A percentile compares a stretch with the other conserved stretches of the same genome.
Evolutionary conservation across 805 yeast genomes (phyloP).

Genomic region (Myxozyma nipponensis): DNA sequence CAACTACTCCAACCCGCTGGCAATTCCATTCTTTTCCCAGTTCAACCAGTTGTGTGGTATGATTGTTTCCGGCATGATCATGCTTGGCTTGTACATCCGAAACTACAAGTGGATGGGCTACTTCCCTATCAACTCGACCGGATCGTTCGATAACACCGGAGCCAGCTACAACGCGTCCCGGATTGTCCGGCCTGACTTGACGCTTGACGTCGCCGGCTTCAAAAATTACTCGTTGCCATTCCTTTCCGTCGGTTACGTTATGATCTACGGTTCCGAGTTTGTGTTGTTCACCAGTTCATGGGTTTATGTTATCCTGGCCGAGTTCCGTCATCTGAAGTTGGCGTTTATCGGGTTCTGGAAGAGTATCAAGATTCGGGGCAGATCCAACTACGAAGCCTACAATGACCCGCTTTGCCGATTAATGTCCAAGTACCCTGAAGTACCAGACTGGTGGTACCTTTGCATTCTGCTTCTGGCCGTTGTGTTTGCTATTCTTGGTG

Average conservation of each 20-base stretch:
- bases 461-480: slow-evolving; percentile 46
- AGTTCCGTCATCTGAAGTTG: slow-evolving; percentile 8
- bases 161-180: slow-evolving; percentile 45
- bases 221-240: slow-evolving; percentile 59
- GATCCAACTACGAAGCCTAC: slow-evolving; percentile 8
- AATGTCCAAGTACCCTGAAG: slow-evolving; percentile 56
- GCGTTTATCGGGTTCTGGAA: slow-evolving; percentile 5
- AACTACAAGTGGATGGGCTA: slow-evolving; percentile 50
- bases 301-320: slow-evolving; percentile 15
- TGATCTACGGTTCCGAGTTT: slow-evolving; percentile 26
- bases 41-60: slow-evolving; percentile 38
- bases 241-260: slow-evolving; percentile 38
- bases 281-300: slow-evolving; percentile 23
- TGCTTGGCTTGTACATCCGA: slow-evolving; percentile 42
- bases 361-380: slow-evolving; percentile 31
- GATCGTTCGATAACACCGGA: slow-evolving; percentile 32
- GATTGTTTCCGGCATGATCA: slow-evolving; percentile 32
- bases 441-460: slow-evolving; percentile 62
- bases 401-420: slow-evolving; percentile 40
- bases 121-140: slow-evolving; percentile 47
- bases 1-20: slow-evolving; percentile 41
- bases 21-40: slow-evolving; percentile 43
- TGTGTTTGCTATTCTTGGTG: slow-evolving; percentile 42
- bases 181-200: slow-evolving; percentile 45
- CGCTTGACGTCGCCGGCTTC: slow-evolving; percentile 48